Evolutionary conservation across 257 asterid species (phyloP).

Genomic region (Galeopsis tetrahit): DNA sequence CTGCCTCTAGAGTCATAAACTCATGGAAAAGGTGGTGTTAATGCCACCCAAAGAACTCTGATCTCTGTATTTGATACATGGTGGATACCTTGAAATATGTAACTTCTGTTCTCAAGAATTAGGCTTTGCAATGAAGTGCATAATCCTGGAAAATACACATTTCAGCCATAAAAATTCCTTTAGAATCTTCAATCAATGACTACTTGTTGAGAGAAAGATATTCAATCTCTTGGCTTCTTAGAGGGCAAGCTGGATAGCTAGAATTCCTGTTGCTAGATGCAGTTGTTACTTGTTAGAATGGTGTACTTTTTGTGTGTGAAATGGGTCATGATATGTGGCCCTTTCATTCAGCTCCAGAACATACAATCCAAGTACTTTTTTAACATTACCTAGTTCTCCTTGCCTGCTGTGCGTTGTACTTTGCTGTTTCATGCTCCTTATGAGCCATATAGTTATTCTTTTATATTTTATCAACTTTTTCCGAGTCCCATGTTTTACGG

Average conservation of each 20-base stretch:
- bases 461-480: background rate
- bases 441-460: background rate
- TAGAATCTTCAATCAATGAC: conserved; percentile 1
- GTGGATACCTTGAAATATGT: background rate
- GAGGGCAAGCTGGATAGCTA: background rate
- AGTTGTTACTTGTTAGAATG: background rate
- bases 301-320: background rate
- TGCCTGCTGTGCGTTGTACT: background rate
- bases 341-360: background rate
- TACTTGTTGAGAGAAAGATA: background rate
- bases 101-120: background rate
- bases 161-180: background rate
- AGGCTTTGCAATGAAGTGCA: background rate
- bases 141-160: background rate
- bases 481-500: background rate
- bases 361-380: background rate
- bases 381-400: background rate
- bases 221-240: background rate
- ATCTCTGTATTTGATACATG: background rate
- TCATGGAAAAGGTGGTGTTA: background rate
- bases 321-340: conserved; percentile 1
- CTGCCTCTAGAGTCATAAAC: background rate
- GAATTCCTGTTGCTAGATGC: conserved; percentile 14
- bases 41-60: background rate
- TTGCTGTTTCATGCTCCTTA: background rate